Evolutionary conservation across 1,284 basidiomycete species (phyloP).

Genomic region (Malassezia sp.): DNA sequence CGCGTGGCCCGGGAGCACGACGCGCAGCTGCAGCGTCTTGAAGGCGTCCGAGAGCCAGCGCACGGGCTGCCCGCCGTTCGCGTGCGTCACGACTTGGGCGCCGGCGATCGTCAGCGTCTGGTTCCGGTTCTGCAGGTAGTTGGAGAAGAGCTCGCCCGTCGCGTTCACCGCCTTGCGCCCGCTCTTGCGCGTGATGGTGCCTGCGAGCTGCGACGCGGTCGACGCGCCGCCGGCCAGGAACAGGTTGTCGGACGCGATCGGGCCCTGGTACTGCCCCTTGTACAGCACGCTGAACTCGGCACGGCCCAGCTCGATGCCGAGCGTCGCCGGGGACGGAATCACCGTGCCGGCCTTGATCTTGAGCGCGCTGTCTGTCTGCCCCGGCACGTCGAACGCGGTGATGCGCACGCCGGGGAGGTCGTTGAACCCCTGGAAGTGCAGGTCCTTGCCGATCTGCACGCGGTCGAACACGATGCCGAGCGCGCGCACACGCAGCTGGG

Average conservation of each 20-base stretch:
- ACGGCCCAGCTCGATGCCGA: constrained; percentile 63
- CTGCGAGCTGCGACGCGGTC: constrained; percentile 54
- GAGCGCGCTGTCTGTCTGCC: constrained; percentile 60
- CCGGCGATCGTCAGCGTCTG: constrained; percentile 57
- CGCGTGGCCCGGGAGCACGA: constrained; percentile 58
- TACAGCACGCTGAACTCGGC: constrained; percentile 57
- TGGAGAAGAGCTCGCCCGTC: constrained; percentile 59
- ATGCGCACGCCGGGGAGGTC: constrained; percentile 55
- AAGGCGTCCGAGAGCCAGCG: constrained; percentile 63
- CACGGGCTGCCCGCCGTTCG: constrained; percentile 51
- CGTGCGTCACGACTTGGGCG: constrained; percentile 53
- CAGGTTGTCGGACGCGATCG: constrained; percentile 48
- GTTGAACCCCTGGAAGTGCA: constrained; percentile 63
- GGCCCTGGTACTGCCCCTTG: constrained; percentile 48
- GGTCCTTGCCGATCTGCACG: constrained; percentile 56
- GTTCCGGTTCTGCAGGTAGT: constrained; percentile 59
- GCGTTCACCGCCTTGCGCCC: constrained; percentile 52
- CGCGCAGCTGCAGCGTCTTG: constrained; percentile 57
- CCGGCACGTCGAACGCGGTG: constrained; percentile 54
- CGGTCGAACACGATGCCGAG: constrained; percentile 61
- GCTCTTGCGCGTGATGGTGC: constrained; percentile 54
- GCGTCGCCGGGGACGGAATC: constrained; percentile 59
- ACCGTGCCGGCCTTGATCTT: constrained; percentile 58
- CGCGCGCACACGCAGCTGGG: constrained; percentile 56
- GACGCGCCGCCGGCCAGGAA: constrained; percentile 53